Evolutionary conservation across 495 filamentous ascomycete genomes (phyloP), one percentile per base, ranked within the genome.

Genomic region (Tetracladium marchalianum): DNA sequence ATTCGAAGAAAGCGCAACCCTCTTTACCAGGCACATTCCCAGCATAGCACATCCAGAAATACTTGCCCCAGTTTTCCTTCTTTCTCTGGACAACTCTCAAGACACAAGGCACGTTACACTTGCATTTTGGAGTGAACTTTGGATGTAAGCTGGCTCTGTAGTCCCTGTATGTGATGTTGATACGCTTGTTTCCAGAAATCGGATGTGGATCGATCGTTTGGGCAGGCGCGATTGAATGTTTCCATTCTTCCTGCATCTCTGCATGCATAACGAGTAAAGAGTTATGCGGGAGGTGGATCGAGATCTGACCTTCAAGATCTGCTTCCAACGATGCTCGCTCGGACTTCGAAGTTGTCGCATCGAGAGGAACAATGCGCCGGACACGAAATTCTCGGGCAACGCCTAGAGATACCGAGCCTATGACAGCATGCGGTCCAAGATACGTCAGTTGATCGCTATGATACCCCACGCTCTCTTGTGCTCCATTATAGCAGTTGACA

Each of bases 11-110:
- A 0, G 72, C 68, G 52, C 89, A 95, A 7, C 78, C 77, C 44
- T 86, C 73, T 57, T 84, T 83, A 1, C 82, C 87, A 0, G 85
- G 85, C 11, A 78, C 72, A 55, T 80, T 86, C 2, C 82, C 81
- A 6, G 76, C 78, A 64, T 90, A 78, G 50, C 92, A 98, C 80
- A 85, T 87, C 90, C 90, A 98, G 69, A 95, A 90, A 60, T 95
- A 96, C 44, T 75, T 71, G 0, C 88, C 88, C 40, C 74, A 66
- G 43, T 78, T 90, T 52, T 83, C 80, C 34, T 73, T 79, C 59
- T 81, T 86, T 44, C 72, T 77, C 62, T 87, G 84, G 32, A 87
- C 84, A 48, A 87, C 89, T 19, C 87, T 69, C 49, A 98, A 66
- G 11, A 94, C 78, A 1, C 77, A 69, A 7, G 85, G 78, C 33